Evolutionary conservation across 2,329 filamentous ascomycete species (phyloP).

Genomic region (Fusarium sterilihyphosum): DNA sequence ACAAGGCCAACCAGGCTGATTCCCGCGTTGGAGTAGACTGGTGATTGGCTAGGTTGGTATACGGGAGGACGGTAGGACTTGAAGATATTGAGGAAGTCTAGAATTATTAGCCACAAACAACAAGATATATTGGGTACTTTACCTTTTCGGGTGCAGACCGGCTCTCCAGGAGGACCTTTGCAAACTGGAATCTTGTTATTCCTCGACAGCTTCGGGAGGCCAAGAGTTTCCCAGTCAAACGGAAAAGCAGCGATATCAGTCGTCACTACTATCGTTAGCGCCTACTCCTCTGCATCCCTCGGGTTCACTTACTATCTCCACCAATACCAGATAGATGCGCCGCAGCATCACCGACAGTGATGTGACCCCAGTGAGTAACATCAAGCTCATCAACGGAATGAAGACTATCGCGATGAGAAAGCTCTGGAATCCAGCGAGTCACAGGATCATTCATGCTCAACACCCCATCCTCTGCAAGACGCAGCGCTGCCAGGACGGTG

Average conservation of each 20-base stretch:
- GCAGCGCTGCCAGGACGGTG: background rate
- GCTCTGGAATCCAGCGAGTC: background rate
- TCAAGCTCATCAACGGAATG: background rate
- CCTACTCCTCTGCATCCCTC: too few relatives aligned
- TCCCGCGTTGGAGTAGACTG: conserved; percentile 3
- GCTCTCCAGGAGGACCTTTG: background rate
- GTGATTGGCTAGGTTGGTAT: background rate
- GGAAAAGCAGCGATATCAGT: background rate
- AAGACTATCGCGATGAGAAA: background rate
- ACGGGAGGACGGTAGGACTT: background rate
- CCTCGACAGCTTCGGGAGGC: background rate
- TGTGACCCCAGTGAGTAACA: background rate
- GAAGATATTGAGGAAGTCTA: conserved; percentile 1
- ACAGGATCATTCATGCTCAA: conserved; percentile 5
- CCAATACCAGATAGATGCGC: background rate
- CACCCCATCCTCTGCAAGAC: background rate
- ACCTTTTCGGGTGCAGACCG: background rate
- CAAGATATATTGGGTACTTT: too few relatives aligned
- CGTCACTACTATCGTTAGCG: background rate
- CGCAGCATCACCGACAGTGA: background rate
- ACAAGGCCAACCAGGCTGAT: background rate
- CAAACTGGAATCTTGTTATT: background rate
- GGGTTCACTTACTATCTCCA: background rate
- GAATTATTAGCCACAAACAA: background rate
- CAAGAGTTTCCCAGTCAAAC: background rate